Evolutionary conservation across 2,329 filamentous ascomycete species (phyloP).

Genomic region (Fusarium veterinarium): DNA sequence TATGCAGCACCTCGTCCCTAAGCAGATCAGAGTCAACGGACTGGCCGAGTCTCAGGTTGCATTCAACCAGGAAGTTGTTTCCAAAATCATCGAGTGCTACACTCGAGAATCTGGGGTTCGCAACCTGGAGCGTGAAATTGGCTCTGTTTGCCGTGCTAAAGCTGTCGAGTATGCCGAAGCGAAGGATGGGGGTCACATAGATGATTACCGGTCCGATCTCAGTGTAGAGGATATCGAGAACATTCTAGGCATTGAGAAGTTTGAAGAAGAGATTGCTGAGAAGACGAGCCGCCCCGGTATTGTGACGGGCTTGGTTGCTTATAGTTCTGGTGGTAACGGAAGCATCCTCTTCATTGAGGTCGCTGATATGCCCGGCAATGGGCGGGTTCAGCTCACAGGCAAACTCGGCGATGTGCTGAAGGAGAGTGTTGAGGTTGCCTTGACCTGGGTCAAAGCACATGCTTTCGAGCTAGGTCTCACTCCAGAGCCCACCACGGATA

Average conservation of each 20-base stretch:
- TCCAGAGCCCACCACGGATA: constrained; percentile 82
- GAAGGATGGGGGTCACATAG: constrained; percentile 76
- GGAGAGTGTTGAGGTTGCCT: constrained; percentile 94
- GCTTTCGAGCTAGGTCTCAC: constrained; percentile 91
- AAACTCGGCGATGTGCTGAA: constrained; percentile 97
- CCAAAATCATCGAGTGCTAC: constrained; percentile 96
- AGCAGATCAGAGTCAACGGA: constrained; percentile 93
- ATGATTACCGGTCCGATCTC: constrained; percentile 78
- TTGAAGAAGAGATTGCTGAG: constrained; percentile 95
- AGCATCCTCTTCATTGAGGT: constrained; percentile 99
- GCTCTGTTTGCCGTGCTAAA: constrained; percentile 92
- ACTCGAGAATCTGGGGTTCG: constrained; percentile 96
- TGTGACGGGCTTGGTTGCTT: constrained; percentile 95
- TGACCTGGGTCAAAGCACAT: constrained; percentile 97
- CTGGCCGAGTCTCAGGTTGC: constrained; percentile 79
- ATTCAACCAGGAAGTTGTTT: constrained; percentile 85
- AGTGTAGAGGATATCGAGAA: constrained; percentile 85
- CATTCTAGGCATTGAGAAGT: constrained; percentile 92
- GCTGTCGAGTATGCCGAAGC: constrained; percentile 95
- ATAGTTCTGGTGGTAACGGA: constrained; percentile 90
- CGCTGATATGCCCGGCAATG: constrained; percentile 94
- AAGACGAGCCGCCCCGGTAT: constrained; percentile 86
- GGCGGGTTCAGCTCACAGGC: constrained; percentile 92
- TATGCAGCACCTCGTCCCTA: constrained; percentile 91
- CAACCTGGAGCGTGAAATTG: constrained; percentile 95